Base-by-base conservation (phyloP, 176 grass and related monocot genomes). In the Cymbopogon citratus region DNA sequence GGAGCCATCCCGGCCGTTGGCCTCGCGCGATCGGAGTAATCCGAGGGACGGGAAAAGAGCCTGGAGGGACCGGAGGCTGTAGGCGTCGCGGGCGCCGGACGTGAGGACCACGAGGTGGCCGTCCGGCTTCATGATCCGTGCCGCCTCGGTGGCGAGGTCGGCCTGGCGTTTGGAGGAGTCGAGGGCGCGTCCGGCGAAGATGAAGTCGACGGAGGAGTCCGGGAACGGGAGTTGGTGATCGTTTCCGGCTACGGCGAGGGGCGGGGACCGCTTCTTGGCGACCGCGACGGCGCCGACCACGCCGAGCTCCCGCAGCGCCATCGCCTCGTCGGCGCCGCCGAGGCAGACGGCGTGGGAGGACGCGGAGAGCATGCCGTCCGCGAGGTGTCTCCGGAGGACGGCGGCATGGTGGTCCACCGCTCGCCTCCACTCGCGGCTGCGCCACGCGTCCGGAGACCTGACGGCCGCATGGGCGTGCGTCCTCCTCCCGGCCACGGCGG, bases 281-380 rank as follows among this genome's bases (percentile, higher is more conserved):
- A 92, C 85, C 13, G 87, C 92, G 15, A 92, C 63, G 34, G 90
- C 78, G 54, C 78, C 74, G 48, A 70, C 26, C 5, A 95, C 85
- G 75, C 92, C 92, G 27, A 95, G 91, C 77, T 92, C 92, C 25
- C 88, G 86, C 66, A 95, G 84, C 51, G 92, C 92, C 61, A 92
- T 66, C 12, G 91, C 92, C 73, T 90, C 87, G 11, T 89, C 69
- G 5, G 69, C 89, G 7, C 71, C 59, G 67, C 79, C 85, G 26
- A 95, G 73, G 76, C 85, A 95, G 40, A 95, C 78, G 24, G 81
- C 77, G 31, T 63, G 70, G n/a, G 78, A 90, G 12, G 78, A 75
- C 13, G 87, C 56, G 36, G 85, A 72, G 3, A 95, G 74, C 67
- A 87, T 83, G 29, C 92, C 92, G 61, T 90, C 87, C 5, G 65